A percentile compares a stretch with the other conserved stretches of the same genome.
phyloP scores from a whole-genome alignment of 108 stramenopile species.

The Stephanodiscus triporus region DNA sequence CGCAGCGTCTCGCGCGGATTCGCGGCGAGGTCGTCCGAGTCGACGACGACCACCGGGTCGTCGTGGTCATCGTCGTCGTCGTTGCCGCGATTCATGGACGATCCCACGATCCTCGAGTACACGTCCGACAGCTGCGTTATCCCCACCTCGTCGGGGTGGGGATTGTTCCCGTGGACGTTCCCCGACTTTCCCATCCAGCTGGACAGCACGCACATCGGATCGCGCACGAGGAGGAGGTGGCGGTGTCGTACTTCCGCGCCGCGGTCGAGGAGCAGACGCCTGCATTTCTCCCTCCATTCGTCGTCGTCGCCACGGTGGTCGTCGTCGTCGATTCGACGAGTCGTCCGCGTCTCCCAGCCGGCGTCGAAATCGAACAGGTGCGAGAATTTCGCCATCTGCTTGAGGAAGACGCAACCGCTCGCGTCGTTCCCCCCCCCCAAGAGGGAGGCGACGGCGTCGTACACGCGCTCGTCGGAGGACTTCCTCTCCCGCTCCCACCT shows the following conservation, averaged over 20 bases:
- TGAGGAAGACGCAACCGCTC: conserved; percentile 78
- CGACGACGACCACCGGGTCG: conserved; percentile 59
- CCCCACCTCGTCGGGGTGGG: conserved; percentile 82
- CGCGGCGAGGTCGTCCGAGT: conserved; percentile 80
- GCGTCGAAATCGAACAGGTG: conserved; percentile 68
- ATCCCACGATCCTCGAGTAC: conserved; percentile 61
- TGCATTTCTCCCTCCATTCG: conserved; percentile 34
- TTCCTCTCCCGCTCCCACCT: conserved; percentile 58
- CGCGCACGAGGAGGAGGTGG: conserved; percentile 73
- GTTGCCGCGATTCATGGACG: not conserved
- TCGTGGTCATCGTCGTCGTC: not conserved
- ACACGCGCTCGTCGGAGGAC: conserved; percentile 60
- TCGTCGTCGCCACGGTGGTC: not conserved
- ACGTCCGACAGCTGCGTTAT: conserved; percentile 71
- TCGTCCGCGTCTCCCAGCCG: conserved; percentile 44
- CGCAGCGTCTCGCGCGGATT: conserved; percentile 61
- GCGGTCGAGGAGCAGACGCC: conserved; percentile 7
- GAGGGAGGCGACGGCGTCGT: conserved; percentile 52
- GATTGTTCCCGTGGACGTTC: conserved; percentile 63
- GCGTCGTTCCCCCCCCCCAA: conserved; percentile 5
- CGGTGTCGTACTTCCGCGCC: conserved; percentile 53
- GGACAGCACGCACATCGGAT: conserved; percentile 65
- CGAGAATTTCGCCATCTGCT: conserved; percentile 93
- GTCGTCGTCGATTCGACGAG: too few relatives aligned
- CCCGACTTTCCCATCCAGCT: conserved; percentile 66